A percentile compares a stretch with the other conserved stretches of the same genome.
Evolutionary conservation across 2,329 filamentous ascomycete genomes (phyloP).

Genomic region (Pseudogymnoascus sp.): DNA sequence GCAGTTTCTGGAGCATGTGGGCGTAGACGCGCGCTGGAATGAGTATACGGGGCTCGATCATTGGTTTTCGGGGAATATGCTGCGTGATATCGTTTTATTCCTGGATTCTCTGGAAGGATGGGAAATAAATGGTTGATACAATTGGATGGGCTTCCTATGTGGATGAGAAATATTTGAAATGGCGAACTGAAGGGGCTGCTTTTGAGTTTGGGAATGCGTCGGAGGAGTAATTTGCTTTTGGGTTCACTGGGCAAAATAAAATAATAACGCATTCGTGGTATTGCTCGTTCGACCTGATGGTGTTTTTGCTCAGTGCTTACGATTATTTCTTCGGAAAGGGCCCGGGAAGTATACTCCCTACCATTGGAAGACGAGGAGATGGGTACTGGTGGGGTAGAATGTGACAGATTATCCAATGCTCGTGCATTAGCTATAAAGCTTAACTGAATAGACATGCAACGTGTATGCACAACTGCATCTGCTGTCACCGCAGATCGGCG

Average conservation of each 20-base stretch:
- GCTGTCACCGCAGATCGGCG: background rate
- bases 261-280: background rate
- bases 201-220: background rate
- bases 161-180: background rate
- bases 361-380: background rate
- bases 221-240: background rate
- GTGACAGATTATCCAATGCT: background rate
- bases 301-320: background rate
- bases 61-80: constrained; percentile 36
- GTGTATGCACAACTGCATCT: background rate
- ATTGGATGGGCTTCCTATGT: background rate
- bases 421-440: background rate
- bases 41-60: constrained; percentile 36
- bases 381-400: background rate
- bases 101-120: constrained; percentile 14
- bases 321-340: background rate
- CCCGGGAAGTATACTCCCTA: background rate
- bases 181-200: background rate
- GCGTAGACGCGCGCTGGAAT: constrained; percentile 29
- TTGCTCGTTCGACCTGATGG: background rate
- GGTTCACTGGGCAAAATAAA: background rate
- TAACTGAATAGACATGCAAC: background rate
- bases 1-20: constrained; percentile 29
- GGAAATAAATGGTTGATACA: background rate
- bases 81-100: constrained; percentile 31